phyloP scores from a whole-genome alignment of 1,284 basidiomycete genomes.

The Somion occarium region DNA sequence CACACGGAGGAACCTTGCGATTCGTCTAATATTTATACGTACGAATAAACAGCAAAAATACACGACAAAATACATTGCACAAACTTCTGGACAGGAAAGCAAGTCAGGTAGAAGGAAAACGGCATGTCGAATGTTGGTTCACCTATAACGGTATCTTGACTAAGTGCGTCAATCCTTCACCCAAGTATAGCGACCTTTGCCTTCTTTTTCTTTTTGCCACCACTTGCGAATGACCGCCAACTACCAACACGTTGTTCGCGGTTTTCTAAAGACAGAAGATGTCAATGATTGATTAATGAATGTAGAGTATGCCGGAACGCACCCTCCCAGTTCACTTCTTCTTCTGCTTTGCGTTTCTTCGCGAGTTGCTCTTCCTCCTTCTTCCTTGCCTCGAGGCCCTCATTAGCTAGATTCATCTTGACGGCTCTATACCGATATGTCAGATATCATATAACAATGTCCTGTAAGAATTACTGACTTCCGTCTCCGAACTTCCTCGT shows the following conservation, averaged over 20 bases:
- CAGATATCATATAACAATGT: conserved; percentile 1
- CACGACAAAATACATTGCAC: not conserved
- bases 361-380: conserved; percentile 75
- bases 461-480: conserved; percentile 46
- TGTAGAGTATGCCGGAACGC: conserved; percentile 17
- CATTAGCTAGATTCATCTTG: conserved; percentile 84
- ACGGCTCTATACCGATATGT: conserved; percentile 50
- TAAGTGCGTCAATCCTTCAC: too few relatives aligned
- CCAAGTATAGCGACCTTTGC: conserved; percentile 62
- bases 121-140: not conserved
- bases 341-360: conserved; percentile 77
- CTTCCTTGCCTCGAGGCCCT: conserved; percentile 77
- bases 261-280: conserved; percentile 39
- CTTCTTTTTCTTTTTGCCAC: conserved; percentile 72
- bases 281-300: not conserved
- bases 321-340: conserved; percentile 83
- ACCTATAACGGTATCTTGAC: not conserved
- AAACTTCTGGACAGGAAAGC: not conserved
- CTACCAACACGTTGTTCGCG: conserved; percentile 78
- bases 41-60: not conserved
- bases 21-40: not conserved
- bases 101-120: too few relatives aligned
- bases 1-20: too few relatives aligned
- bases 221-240: conserved; percentile 64
- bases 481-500: conserved; percentile 74